Conservation (phyloP, 768 basidiomycete genomes). For the Roridomyces roridus region DNA sequence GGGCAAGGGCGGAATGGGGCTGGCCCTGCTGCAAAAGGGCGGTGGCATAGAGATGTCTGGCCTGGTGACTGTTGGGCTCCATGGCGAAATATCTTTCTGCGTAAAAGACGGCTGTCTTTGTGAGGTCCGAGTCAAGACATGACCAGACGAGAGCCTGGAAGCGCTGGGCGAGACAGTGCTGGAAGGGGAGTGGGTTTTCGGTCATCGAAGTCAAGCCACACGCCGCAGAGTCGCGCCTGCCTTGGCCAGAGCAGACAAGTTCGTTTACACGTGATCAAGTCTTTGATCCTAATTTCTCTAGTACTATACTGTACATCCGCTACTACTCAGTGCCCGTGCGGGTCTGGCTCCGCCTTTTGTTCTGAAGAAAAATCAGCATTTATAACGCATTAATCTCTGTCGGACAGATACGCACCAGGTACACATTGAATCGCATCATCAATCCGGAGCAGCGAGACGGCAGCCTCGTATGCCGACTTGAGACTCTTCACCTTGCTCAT, state of each 20-base stretch:
- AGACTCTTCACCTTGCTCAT: constrained; percentile 96
- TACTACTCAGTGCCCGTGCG: constrained; percentile 67
- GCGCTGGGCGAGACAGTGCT: constrained; percentile 61
- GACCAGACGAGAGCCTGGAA: constrained; percentile 81
- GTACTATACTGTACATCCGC: neutral
- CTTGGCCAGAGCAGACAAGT: neutral
- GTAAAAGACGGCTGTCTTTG: constrained; percentile 85
- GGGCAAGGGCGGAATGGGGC: constrained; percentile 74
- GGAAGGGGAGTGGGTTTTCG: constrained; percentile 13
- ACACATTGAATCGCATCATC: constrained; percentile 95
- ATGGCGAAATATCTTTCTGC: constrained; percentile 84
- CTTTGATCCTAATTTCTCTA: neutral
- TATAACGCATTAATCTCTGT: constrained; percentile 24
- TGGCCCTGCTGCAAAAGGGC: constrained; percentile 74
- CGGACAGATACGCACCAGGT: constrained; percentile 62
- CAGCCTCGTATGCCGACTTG: constrained; percentile 97
- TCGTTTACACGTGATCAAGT: constrained; percentile 9
- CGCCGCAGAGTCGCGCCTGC: neutral
- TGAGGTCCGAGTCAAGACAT: constrained; percentile 82
- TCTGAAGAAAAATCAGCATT: constrained; percentile 47
- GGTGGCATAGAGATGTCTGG: constrained; percentile 85
- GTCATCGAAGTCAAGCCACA: constrained; percentile 7
- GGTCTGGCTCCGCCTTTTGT: constrained; percentile 72
- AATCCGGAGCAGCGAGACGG: constrained; percentile 92
- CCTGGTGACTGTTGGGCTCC: constrained; percentile 76